These are phyloP conservation scores for Chlorella vulgaris DNA, from an alignment of 139 green algal species.

Conservation along the genomic window DNA sequence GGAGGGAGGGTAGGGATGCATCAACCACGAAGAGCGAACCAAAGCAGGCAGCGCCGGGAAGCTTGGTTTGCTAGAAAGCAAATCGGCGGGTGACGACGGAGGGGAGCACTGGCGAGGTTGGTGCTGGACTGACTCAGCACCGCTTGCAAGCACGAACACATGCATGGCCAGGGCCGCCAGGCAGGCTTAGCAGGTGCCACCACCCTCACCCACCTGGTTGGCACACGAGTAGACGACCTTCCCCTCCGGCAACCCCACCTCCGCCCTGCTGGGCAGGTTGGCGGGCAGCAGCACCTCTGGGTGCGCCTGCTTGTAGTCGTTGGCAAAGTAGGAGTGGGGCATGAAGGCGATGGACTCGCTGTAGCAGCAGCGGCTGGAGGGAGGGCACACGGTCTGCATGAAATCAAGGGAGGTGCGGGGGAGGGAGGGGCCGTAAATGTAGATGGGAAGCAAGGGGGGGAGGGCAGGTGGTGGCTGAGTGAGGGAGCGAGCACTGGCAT, in stretches of 20 bases:
- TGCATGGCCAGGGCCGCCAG: too few relatives aligned
- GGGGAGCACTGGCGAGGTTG: too few relatives aligned
- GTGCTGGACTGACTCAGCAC: too few relatives aligned
- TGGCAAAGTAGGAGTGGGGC: slow-evolving; percentile 95
- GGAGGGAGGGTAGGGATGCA: too few relatives aligned
- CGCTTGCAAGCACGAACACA: too few relatives aligned
- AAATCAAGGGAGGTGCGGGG: neutral
- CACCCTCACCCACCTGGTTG: slow-evolving; percentile 63
- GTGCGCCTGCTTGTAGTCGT: slow-evolving; percentile 85
- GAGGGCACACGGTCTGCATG: slow-evolving; percentile 49
- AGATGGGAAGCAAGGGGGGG: neutral
- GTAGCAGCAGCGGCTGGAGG: slow-evolving; percentile 75
- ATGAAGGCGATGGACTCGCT: slow-evolving; percentile 82
- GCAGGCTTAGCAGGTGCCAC: too few relatives aligned
- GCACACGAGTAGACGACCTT: slow-evolving; percentile 82
- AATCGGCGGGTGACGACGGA: too few relatives aligned
- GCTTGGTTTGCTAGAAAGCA: too few relatives aligned
- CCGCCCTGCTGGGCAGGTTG: slow-evolving; percentile 31
- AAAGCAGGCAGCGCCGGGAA: too few relatives aligned
- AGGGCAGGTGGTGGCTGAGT: neutral
- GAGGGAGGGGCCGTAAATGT: too few relatives aligned
- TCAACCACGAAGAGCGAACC: too few relatives aligned
- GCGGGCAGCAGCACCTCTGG: slow-evolving; percentile 66
- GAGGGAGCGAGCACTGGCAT: too few relatives aligned
- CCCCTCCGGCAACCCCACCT: slow-evolving; percentile 79